Evolutionary conservation across 2,329 filamentous ascomycete species (phyloP).

Genomic region (Fusarium sp.): DNA sequence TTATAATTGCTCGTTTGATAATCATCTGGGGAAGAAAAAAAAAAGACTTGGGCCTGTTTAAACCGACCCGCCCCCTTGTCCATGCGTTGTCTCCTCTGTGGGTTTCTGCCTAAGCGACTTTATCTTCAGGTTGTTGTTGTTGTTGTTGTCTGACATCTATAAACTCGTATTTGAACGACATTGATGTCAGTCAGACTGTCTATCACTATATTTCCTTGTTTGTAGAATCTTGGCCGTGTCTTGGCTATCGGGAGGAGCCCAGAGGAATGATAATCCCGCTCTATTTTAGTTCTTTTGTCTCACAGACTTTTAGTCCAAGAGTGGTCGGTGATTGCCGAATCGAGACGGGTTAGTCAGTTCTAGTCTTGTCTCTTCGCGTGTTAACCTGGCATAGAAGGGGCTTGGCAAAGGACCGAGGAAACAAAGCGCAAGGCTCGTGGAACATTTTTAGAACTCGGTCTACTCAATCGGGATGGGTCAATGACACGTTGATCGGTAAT

Average conservation of each 20-base stretch:
- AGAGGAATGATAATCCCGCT: background rate
- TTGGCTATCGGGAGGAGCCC: constrained; percentile 11
- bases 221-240: constrained; percentile 12
- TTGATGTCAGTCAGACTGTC: constrained; percentile 1
- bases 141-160: constrained; percentile 1
- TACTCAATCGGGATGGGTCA: no score
- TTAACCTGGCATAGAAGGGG: no score
- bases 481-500: no score
- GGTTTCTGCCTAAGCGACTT: background rate
- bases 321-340: background rate
- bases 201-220: constrained; percentile 1
- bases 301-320: no score
- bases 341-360: background rate
- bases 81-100: background rate
- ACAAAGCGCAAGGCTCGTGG: no score
- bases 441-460: no score
- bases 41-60: background rate
- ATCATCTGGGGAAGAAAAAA: constrained; percentile 13
- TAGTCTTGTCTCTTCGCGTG: no score
- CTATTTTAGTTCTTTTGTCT: no score
- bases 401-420: no score
- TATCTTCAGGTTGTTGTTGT: background rate
- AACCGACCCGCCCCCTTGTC: background rate
- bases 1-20: constrained; percentile 26
- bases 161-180: background rate